These are phyloP conservation scores for Leptodermis oblonga DNA, from an alignment of 257 asterid genomes.

Conservation along the genomic window DNA sequence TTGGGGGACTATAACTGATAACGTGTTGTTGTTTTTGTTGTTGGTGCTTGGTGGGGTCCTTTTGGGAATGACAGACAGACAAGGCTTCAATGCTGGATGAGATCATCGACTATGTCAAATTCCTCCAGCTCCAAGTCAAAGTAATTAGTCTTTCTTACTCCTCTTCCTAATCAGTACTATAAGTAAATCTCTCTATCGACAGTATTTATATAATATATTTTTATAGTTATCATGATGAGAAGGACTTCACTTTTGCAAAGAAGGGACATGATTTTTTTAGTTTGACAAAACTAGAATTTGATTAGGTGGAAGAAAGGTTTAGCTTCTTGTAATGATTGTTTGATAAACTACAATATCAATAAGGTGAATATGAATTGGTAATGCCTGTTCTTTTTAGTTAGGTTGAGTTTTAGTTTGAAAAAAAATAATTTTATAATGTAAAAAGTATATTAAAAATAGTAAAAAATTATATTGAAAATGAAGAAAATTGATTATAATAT, in stretches of 20 bases:
- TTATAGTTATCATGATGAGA: not conserved
- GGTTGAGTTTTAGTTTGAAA: too few species aligned
- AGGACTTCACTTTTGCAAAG: not conserved
- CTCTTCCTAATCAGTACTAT: constrained; percentile 15
- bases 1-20: not conserved
- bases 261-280: not conserved
- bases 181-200: too few species aligned
- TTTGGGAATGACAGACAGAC: constrained; percentile 80
- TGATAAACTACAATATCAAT: not conserved
- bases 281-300: constrained; percentile 4
- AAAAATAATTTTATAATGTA: too few species aligned
- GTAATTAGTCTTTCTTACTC: constrained; percentile 35
- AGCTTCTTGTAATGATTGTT: not conserved
- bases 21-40: constrained; percentile 8
- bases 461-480: too few species aligned
- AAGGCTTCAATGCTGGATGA: constrained; percentile 97
- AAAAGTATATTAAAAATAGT: too few species aligned
- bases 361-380: not conserved
- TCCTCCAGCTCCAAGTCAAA: constrained; percentile 98
- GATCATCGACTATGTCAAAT: constrained; percentile 94
- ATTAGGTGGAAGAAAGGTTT: not conserved
- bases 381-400: not conserved
- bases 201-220: not conserved
- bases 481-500: too few species aligned
- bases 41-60: constrained; percentile 22